Evolutionary conservation across 345 rosid species (phyloP).

Genomic region (Gossypium anomalum): DNA sequence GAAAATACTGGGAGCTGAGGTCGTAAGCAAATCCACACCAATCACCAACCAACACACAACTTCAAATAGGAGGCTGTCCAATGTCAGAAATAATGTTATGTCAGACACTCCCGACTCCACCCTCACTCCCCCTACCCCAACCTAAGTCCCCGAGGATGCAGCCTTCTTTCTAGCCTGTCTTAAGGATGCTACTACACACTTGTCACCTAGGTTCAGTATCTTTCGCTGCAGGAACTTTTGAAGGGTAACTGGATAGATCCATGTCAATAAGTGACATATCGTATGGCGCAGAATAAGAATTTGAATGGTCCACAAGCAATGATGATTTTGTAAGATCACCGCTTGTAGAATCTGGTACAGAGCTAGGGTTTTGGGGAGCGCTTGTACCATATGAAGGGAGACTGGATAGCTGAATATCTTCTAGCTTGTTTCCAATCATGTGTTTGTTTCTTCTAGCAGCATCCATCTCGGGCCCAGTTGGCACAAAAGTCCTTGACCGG

Average conservation of each 20-base stretch:
- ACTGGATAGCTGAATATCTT: constrained; percentile 69
- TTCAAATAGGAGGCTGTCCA: constrained; percentile 14
- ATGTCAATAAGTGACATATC: constrained; percentile 90
- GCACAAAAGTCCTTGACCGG: constrained; percentile 90
- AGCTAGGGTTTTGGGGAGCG: constrained; percentile 41
- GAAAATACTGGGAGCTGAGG: not conserved
- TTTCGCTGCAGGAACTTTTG: constrained; percentile 72
- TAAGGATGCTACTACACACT: constrained; percentile 17
- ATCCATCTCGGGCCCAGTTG: constrained; percentile 98
- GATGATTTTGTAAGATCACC: constrained; percentile 66
- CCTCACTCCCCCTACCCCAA: not conserved
- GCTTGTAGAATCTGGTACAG: constrained; percentile 31
- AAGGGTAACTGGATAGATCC: constrained; percentile 74
- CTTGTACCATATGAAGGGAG: constrained; percentile 59
- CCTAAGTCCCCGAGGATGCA: not conserved
- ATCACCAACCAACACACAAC: not conserved
- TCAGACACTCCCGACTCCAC: not conserved
- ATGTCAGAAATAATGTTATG: constrained; percentile 2
- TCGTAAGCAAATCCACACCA: not conserved
- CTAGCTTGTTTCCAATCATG: constrained; percentile 64
- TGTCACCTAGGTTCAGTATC: constrained; percentile 47
- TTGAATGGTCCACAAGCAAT: constrained; percentile 56
- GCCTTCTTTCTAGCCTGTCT: constrained; percentile 14
- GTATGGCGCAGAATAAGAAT: constrained; percentile 45
- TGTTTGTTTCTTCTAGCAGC: constrained; percentile 73